Base-by-base conservation (phyloP, 2,329 filamentous ascomycete species). In the Aspergillus melleus region DNA sequence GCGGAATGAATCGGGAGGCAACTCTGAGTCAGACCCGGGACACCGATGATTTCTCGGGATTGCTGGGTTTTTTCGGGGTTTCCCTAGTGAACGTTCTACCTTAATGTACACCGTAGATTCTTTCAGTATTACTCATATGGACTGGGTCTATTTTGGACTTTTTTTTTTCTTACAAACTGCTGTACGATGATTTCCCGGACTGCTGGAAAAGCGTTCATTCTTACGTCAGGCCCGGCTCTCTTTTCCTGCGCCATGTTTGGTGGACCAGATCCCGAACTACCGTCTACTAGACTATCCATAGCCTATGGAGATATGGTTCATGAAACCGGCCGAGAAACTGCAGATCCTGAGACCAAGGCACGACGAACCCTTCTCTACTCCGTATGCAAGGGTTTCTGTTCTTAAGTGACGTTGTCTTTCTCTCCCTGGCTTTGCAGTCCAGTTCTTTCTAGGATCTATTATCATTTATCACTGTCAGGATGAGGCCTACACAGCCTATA, bases 1-100 rank as follows among this genome's bases (percentile, higher is more conserved):
- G 68, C 70, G 70, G 70, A 60, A 58, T 47, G 61, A 64, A 51
- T 55, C 69, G 69, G 69, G 58, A 32, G 36, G 32, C 12, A 30
- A 22, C 3, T 54, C 44, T 49, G 42, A 47, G 42, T 30, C 39
- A 39, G 44, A 24, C 9, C 9, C 44, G 20, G 24, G 29, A 51
- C 16, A 4, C 49, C 29, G 49, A 51, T 19, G 44, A 47, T 24
- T 16, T 16, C 6, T 46, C 42, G 42, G 42, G 42, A 19, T 46
- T 20, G 16, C 42, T n/a, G 42, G 42, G 16, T 20, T 11, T 20
- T 20, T 46, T 20, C 42, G 42, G 42, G 42, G n/a, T 46, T 16
- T 9, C 16, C 39, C 16, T 46, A 16, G 6, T 14, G n/a, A n/a
- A n/a, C n/a, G n/a, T n/a, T n/a, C n/a, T n/a, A n/a, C n/a, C n/a